Conservation (phyloP, 495 filamentous ascomycete species). For the Penicillium herquei region DNA sequence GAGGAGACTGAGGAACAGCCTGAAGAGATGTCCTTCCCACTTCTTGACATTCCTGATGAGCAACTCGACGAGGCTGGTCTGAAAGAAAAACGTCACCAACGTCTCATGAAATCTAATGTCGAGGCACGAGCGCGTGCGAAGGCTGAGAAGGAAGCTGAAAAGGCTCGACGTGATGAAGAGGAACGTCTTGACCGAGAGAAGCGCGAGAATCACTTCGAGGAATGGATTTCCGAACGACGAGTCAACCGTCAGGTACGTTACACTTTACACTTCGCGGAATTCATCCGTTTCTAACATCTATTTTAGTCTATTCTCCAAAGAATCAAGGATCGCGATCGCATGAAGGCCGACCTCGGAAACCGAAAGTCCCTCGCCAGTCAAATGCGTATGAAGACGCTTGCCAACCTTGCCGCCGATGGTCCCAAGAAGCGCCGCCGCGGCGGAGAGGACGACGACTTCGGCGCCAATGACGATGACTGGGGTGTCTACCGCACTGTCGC, state of each 20-base stretch:
- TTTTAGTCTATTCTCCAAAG: slow-evolving; percentile 61
- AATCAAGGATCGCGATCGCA: slow-evolving; percentile 88
- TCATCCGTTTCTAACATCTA: slow-evolving; percentile 7
- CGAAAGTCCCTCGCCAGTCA: slow-evolving; percentile 93
- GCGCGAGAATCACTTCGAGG: slow-evolving; percentile 77
- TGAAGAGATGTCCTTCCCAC: slow-evolving; percentile 77
- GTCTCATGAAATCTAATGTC: slow-evolving; percentile 88
- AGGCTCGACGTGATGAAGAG: slow-evolving; percentile 76
- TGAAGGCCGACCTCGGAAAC: slow-evolving; percentile 91
- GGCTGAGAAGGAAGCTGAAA: slow-evolving; percentile 91
- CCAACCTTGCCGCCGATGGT: slow-evolving; percentile 88
- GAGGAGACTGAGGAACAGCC: slow-evolving; percentile 72
- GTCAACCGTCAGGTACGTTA: slow-evolving; percentile 61
- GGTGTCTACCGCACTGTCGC: slow-evolving; percentile 90
- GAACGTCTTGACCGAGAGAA: slow-evolving; percentile 78
- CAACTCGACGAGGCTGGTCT: slow-evolving; percentile 86
- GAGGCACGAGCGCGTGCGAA: slow-evolving; percentile 90
- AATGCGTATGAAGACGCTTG: slow-evolving; percentile 97
- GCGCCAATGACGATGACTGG: slow-evolving; percentile 97
- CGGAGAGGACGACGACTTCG: slow-evolving; percentile 85
- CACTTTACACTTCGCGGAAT: not conserved
- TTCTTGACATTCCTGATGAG: slow-evolving; percentile 88
- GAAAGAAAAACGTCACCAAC: slow-evolving; percentile 88
- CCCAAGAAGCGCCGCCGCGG: slow-evolving; percentile 82
- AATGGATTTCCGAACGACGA: slow-evolving; percentile 81